Conservation (phyloP, 2,329 filamentous ascomycete genomes). For the Epichloe amarillans region DNA sequence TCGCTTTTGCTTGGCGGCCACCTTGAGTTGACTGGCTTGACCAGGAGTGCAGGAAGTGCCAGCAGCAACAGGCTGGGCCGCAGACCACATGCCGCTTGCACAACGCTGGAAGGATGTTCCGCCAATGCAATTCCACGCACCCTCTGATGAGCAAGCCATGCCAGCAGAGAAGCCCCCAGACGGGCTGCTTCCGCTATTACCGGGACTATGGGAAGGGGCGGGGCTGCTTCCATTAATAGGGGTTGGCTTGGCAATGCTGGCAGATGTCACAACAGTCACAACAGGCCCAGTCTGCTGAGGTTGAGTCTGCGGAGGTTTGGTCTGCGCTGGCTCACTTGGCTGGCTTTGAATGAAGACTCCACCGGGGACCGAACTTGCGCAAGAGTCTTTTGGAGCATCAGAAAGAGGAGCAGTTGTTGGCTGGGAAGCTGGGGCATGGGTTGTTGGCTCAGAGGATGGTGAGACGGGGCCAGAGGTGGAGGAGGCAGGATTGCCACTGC, state of each 20-base stretch:
- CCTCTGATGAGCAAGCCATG: conserved; percentile 32
- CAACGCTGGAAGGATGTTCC: conserved; percentile 41
- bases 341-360: conserved; percentile 24
- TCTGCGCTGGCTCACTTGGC: neutral
- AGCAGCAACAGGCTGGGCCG: conserved; percentile 24
- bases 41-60: conserved; percentile 34
- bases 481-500: too few relatives aligned
- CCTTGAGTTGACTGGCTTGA: conserved; percentile 16
- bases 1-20: conserved; percentile 13
- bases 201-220: conserved; percentile 5
- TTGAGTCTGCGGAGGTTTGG: neutral
- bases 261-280: neutral
- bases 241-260: conserved; percentile 8
- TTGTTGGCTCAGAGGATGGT: neutral
- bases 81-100: conserved; percentile 37
- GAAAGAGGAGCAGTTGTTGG: neutral
- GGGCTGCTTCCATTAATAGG: conserved; percentile 8
- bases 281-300: neutral
- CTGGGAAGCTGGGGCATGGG: neutral
- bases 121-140: conserved; percentile 39
- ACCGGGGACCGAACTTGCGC: conserved; percentile 12
- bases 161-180: conserved; percentile 25
- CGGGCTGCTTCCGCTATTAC: conserved; percentile 12
- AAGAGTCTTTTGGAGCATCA: too few relatives aligned
- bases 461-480: too few relatives aligned